These are phyloP conservation scores for Fusarium staphyleae DNA, from an alignment of 2,329 filamentous ascomycete species.

Conservation along the genomic window DNA sequence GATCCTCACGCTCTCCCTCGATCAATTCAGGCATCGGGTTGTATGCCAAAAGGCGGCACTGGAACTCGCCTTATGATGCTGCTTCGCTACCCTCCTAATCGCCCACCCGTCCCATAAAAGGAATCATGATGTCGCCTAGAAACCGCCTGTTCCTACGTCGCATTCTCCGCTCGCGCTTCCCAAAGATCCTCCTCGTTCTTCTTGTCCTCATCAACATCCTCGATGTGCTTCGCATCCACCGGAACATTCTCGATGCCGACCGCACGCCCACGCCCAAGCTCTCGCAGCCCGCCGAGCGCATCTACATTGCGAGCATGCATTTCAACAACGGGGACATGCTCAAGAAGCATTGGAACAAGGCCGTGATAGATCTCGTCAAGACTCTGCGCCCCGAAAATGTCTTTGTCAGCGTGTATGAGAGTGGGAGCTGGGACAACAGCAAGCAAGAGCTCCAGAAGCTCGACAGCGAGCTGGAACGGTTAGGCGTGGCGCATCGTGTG, in stretches of 20 bases:
- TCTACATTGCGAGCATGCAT: constrained; percentile 74
- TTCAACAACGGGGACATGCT: constrained; percentile 71
- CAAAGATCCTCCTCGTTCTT: constrained; percentile 46
- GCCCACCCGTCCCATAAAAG: constrained; percentile 15
- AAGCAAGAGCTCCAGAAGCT: constrained; percentile 67
- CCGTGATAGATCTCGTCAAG: constrained; percentile 63
- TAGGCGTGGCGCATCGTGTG: constrained; percentile 63
- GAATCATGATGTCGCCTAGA: constrained; percentile 43
- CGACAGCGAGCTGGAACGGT: constrained; percentile 58
- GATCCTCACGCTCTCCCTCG: neutral
- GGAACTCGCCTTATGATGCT: constrained; percentile 30
- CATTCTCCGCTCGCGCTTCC: constrained; percentile 46
- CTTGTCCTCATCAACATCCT: constrained; percentile 49
- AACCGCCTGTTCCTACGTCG: constrained; percentile 49
- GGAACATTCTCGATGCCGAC: constrained; percentile 43
- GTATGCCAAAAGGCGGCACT: neutral
- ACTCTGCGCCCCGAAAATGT: constrained; percentile 69
- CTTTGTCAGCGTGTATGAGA: constrained; percentile 72
- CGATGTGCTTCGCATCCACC: constrained; percentile 50
- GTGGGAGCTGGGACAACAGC: constrained; percentile 72
- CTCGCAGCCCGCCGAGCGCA: constrained; percentile 48
- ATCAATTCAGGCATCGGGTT: neutral
- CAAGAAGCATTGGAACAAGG: constrained; percentile 67
- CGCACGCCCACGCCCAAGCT: constrained; percentile 34
- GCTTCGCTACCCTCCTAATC: constrained; percentile 29